phyloP scores from a whole-genome alignment of 179 eudicot species.

The Spinacia oleracea region DNA sequence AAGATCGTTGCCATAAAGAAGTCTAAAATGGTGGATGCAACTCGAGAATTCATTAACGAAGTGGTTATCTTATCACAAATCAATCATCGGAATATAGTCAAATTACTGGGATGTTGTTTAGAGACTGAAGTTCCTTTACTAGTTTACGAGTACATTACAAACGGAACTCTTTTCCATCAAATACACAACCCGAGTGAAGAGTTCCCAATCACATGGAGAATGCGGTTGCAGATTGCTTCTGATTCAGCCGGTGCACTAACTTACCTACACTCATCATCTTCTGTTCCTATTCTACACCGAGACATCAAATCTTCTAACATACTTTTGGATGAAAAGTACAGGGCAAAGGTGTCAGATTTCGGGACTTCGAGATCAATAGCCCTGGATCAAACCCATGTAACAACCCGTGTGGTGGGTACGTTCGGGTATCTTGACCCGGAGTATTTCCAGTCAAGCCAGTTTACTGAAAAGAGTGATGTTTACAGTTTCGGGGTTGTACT shows the following conservation, averaged over 20 bases:
- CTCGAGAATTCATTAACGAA: slow-evolving; percentile 56
- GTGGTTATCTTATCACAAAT: slow-evolving; percentile 54
- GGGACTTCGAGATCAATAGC: slow-evolving; percentile 40
- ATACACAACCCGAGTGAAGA: slow-evolving; percentile 41
- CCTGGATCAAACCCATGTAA: slow-evolving; percentile 46
- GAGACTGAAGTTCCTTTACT: slow-evolving; percentile 53
- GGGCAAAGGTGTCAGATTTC: slow-evolving; percentile 43
- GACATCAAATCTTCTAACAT: slow-evolving; percentile 52
- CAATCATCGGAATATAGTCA: slow-evolving; percentile 57
- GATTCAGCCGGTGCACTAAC: slow-evolving; percentile 43
- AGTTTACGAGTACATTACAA: slow-evolving; percentile 51
- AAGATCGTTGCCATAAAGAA: slow-evolving; percentile 51
- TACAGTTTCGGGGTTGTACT: slow-evolving; percentile 63
- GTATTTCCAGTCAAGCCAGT: slow-evolving; percentile 41
- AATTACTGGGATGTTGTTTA: slow-evolving; percentile 56
- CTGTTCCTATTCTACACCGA: slow-evolving; percentile 34
- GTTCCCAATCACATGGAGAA: slow-evolving; percentile 40
- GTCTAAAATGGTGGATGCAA: slow-evolving; percentile 38
- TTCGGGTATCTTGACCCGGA: slow-evolving; percentile 44
- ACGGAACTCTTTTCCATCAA: slow-evolving; percentile 47
- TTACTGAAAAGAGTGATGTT: slow-evolving; percentile 49
- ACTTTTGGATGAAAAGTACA: slow-evolving; percentile 40
- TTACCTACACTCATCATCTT: slow-evolving; percentile 44
- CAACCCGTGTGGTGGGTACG: slow-evolving; percentile 41
- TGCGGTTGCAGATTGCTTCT: slow-evolving; percentile 41